Conservation (phyloP, 257 asterid genomes). For the Haberlea rhodopensis region DNA sequence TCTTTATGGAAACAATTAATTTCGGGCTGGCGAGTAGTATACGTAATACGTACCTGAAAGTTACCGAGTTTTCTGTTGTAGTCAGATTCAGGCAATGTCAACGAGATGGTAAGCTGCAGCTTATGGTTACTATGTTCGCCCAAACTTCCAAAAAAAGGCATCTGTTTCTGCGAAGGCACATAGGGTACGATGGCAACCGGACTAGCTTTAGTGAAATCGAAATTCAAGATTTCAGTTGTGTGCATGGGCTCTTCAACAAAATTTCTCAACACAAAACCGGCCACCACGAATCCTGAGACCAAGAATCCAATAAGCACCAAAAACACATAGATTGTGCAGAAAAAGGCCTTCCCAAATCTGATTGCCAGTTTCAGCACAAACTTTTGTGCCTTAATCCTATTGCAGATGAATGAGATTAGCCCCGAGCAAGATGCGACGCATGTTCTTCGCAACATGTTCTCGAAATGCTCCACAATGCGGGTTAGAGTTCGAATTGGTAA, state of each 20-base stretch:
- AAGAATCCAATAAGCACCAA: constrained; percentile 42
- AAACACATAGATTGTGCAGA: constrained; percentile 46
- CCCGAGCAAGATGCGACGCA: constrained; percentile 23
- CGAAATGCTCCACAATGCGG: constrained; percentile 29
- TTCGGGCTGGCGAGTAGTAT: background rate
- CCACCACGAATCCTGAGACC: constrained; percentile 36
- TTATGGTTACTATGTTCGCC: constrained; percentile 34
- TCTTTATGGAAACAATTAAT: too few relatives aligned
- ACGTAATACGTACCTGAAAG: constrained; percentile 48
- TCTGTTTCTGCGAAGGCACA: constrained; percentile 19
- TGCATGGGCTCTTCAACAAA: constrained; percentile 51
- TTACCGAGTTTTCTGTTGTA: constrained; percentile 58
- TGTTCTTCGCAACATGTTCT: constrained; percentile 31
- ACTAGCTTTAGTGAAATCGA: constrained; percentile 58
- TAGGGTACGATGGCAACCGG: constrained; percentile 52
- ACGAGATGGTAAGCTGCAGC: constrained; percentile 43
- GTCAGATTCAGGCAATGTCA: constrained; percentile 63
- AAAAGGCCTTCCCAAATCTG: constrained; percentile 38
- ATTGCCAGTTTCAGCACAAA: constrained; percentile 33
- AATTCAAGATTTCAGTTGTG: constrained; percentile 39
- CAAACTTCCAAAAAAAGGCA: constrained; percentile 3
- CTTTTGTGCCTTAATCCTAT: constrained; percentile 30
- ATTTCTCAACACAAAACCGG: constrained; percentile 35
- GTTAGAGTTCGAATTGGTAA: constrained; percentile 42
- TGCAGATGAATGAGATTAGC: constrained; percentile 27